phyloP scores from a whole-genome alignment of 768 basidiomycete genomes.

The Kondoa malvinella region DNA sequence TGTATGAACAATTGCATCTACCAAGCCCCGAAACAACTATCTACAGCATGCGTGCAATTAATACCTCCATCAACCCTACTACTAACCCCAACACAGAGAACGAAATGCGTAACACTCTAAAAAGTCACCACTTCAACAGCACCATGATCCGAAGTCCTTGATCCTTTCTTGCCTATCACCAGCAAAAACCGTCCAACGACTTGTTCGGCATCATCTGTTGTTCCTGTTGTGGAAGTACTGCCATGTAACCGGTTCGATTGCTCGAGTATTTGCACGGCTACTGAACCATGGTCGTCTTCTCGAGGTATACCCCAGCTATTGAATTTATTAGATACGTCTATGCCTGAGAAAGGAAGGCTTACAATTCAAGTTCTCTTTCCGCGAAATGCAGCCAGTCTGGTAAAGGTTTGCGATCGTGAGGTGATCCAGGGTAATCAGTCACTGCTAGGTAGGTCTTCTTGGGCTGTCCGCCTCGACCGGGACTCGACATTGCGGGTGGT shows the following conservation, averaged over 20 bases:
- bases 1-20: no score
- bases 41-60: no score
- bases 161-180: slow-evolving; percentile 12
- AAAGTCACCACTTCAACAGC: no score
- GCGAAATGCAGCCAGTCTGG: slow-evolving; percentile 24
- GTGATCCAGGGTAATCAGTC: slow-evolving; percentile 10
- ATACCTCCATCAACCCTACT: no score
- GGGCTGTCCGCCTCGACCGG: background rate
- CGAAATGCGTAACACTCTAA: no score
- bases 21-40: no score
- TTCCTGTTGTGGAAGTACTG: background rate
- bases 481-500: slow-evolving; percentile 17
- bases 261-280: slow-evolving; percentile 10
- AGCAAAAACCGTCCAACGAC: slow-evolving; percentile 17
- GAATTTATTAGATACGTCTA: background rate
- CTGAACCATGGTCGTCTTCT: slow-evolving; percentile 11
- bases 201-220: slow-evolving; percentile 1
- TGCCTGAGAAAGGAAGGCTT: slow-evolving; percentile 7
- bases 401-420: slow-evolving; percentile 7
- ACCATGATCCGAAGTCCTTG: no score
- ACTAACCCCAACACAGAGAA: no score
- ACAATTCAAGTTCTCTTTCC: slow-evolving; percentile 20
- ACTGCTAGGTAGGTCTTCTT: slow-evolving; percentile 1
- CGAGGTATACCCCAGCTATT: slow-evolving; percentile 14
- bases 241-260: background rate